phyloP scores from a whole-genome alignment of 805 yeast genomes.

The Candida insectalens region DNA sequence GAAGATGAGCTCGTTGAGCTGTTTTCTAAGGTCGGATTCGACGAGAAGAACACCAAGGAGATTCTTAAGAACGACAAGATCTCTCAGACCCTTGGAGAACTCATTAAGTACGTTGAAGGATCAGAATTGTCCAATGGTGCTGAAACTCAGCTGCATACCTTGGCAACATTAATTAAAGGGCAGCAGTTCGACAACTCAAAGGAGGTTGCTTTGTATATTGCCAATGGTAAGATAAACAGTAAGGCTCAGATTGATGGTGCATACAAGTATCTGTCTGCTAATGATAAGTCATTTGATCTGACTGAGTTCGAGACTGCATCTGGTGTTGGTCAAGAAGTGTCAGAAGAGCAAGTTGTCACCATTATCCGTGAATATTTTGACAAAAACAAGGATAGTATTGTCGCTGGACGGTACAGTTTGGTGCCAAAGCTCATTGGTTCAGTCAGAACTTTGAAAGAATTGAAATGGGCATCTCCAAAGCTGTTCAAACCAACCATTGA shows the following conservation, averaged over 20 bases:
- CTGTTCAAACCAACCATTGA: slow-evolving; percentile 84
- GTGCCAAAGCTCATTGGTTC: slow-evolving; percentile 73
- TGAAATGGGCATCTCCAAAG: slow-evolving; percentile 91
- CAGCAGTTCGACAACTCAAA: slow-evolving; percentile 39
- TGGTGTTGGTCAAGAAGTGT: slow-evolving; percentile 75
- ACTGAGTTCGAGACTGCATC: slow-evolving; percentile 52
- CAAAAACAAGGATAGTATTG: slow-evolving; percentile 48
- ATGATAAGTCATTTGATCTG: slow-evolving; percentile 28
- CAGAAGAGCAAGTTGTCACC: slow-evolving; percentile 51
- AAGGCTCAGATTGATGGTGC: slow-evolving; percentile 75
- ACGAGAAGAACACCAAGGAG: slow-evolving; percentile 68
- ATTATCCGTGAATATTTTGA: slow-evolving; percentile 53
- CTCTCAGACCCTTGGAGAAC: slow-evolving; percentile 52
- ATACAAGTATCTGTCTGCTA: slow-evolving; percentile 56
- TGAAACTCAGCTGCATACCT: slow-evolving; percentile 53
- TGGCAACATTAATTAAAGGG: slow-evolving; percentile 66
- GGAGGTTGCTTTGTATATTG: slow-evolving; percentile 50
- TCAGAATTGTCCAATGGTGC: slow-evolving; percentile 26
- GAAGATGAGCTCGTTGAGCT: slow-evolving; percentile 21
- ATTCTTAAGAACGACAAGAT: slow-evolving; percentile 82
- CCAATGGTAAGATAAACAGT: slow-evolving; percentile 53
- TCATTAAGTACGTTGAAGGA: slow-evolving; percentile 25
- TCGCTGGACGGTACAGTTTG: slow-evolving; percentile 65
- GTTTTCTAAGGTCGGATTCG: slow-evolving; percentile 49
- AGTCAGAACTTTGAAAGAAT: slow-evolving; percentile 58